Conservation (phyloP, 257 asterid species). For the Plantago elongata region DNA sequence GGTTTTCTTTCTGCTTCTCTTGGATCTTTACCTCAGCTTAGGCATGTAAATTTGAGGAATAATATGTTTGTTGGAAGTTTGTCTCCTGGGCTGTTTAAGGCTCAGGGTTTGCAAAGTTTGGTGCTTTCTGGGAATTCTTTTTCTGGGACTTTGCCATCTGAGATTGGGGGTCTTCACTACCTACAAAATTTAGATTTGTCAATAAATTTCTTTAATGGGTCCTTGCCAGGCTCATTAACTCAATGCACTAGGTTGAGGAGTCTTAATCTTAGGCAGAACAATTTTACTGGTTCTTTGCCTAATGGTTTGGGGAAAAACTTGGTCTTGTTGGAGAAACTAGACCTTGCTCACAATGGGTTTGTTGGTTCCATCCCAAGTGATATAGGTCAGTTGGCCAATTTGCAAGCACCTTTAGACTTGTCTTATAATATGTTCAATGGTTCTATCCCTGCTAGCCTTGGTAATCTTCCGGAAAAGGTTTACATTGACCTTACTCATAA, state of each 20-base stretch:
- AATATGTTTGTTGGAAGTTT: constrained; percentile 56
- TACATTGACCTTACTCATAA: constrained; percentile 78
- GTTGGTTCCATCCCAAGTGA: constrained; percentile 64
- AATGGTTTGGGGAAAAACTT: constrained; percentile 49
- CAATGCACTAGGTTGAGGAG: constrained; percentile 54
- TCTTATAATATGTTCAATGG: constrained; percentile 73
- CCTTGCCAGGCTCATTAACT: constrained; percentile 48
- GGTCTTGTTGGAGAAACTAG: constrained; percentile 58
- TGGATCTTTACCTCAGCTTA: constrained; percentile 67
- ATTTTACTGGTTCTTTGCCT: constrained; percentile 61
- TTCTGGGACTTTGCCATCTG: constrained; percentile 64
- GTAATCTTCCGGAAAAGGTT: constrained; percentile 82
- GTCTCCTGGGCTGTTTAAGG: constrained; percentile 46
- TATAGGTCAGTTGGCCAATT: constrained; percentile 55
- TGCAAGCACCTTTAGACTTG: constrained; percentile 72
- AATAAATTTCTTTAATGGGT: constrained; percentile 59
- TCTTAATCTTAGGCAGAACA: constrained; percentile 56
- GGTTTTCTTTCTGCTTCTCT: constrained; percentile 67
- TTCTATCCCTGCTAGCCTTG: constrained; percentile 68
- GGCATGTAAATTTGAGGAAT: constrained; percentile 71
- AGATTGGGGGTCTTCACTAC: constrained; percentile 54
- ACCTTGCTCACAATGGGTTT: constrained; percentile 58
- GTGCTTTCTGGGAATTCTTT: constrained; percentile 73
- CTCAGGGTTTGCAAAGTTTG: constrained; percentile 68
- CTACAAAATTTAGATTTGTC: constrained; percentile 69